A percentile compares a stretch with the other conserved stretches of the same genome.
Evolutionary conservation across 805 yeast species (phyloP).

Genomic region (Sugiyamaella chiloensis): DNA sequence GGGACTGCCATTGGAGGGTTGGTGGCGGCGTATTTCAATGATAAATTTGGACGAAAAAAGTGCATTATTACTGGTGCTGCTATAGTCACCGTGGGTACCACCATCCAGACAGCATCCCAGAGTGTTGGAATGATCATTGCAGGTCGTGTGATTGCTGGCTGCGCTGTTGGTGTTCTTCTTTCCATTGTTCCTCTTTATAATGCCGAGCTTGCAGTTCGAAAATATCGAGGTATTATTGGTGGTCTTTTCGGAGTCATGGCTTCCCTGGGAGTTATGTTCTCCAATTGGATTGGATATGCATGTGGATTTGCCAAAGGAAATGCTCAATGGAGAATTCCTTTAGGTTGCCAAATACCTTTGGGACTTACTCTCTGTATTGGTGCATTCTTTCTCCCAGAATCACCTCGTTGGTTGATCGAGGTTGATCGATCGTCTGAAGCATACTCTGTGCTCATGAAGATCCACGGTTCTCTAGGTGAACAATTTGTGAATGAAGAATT

Average conservation of each 20-base stretch:
- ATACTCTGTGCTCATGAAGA: slow-evolving; percentile 10
- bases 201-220: slow-evolving; percentile 7
- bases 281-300: slow-evolving; percentile 9
- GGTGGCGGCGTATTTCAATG: slow-evolving; percentile 45
- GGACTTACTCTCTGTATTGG: slow-evolving; percentile 52
- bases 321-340: slow-evolving; percentile 65
- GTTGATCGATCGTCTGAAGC: slow-evolving; percentile 67
- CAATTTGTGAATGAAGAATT: background rate
- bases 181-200: slow-evolving; percentile 5
- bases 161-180: slow-evolving; percentile 6
- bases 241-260: slow-evolving; percentile 6
- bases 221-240: slow-evolving; percentile 7
- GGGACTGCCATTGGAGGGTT: slow-evolving; percentile 47
- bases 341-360: slow-evolving; percentile 59
- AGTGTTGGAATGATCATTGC: slow-evolving; percentile 7
- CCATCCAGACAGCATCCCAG: slow-evolving; percentile 37
- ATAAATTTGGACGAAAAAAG: slow-evolving; percentile 22
- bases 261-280: slow-evolving; percentile 1
- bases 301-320: slow-evolving; percentile 1
- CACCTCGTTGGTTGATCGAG: slow-evolving; percentile 75
- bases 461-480: slow-evolving; percentile 1
- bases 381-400: slow-evolving; percentile 53
- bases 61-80: slow-evolving; percentile 42
- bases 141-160: slow-evolving; percentile 5
- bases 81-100: slow-evolving; percentile 45